Base-by-base conservation (phyloP, 228 moss, liverwort and hornwort species). In the Sphagnum fallax region DNA sequence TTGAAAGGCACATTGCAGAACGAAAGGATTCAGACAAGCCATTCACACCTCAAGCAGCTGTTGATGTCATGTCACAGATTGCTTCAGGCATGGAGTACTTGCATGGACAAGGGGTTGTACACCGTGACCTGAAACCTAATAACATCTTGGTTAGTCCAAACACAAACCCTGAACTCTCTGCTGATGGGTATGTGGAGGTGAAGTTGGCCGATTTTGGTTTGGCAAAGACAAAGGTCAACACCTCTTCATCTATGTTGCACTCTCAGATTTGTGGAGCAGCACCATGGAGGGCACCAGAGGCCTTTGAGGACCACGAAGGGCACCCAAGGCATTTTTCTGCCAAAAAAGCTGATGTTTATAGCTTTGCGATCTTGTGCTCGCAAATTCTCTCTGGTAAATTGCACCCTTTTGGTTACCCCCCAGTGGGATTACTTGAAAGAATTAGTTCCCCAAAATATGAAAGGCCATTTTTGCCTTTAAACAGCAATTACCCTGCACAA, bases 161-260 rank as follows among this genome's bases (percentile, higher is more conserved):
- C 12, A 48, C 18, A 18, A 49, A 11, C 32, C 32, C 32, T 32
- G 32, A 32, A 32, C 32, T 32, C 32, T 32, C 32, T 32, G 32
- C 32, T 32, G 70, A 74, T 32, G 73, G 66, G 4, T 73, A 51
- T 0, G 74, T 74, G 32, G 12, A 67, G 18, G 77, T 68, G 0
- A 81, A 81, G 74, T 4, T 81, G 62, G 66, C 62, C 0, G 74
- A 77, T 62, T 81, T 81, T 49, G 77, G 81, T 1, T 0, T 74
- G 0, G 61, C 77, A 1, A 77, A 72, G 51, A 49, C 48, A 0
- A 81, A 77, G 67, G 14, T 9, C 47, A 72, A 76, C 11, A 5
- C 63, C 0, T 73, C 71, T 0, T 6, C 2, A 0, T 68, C 70
- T 52, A 73, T 74, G 6, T 61, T 74, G 0, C 6, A 60, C 59